Evolutionary conservation across 2,329 filamentous ascomycete species (phyloP).

Genomic region (Xylaria sp.): DNA sequence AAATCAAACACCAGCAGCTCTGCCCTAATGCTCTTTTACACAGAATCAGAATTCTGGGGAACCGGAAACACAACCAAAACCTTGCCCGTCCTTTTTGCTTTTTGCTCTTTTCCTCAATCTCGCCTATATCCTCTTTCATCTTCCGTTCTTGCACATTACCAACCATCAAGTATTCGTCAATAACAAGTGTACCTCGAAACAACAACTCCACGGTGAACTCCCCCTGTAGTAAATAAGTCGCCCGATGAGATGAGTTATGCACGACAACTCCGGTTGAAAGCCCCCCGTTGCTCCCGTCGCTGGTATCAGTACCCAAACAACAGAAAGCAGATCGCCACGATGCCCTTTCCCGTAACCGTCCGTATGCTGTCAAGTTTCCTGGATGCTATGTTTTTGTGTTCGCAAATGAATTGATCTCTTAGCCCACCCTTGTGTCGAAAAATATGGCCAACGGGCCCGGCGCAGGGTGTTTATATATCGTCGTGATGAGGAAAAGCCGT

Average conservation of each 20-base stretch:
- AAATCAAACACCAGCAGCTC: conserved; percentile 31
- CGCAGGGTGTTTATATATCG: conserved; percentile 29
- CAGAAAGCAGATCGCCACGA: conserved; percentile 42
- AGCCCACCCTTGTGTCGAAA: conserved; percentile 3
- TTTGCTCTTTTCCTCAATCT: conserved; percentile 28
- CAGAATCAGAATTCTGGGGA: conserved; percentile 19
- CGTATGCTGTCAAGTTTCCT: conserved; percentile 40
- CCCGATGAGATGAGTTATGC: conserved; percentile 33
- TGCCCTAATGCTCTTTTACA: conserved; percentile 39
- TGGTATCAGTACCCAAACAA: conserved; percentile 38
- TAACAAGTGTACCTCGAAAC: conserved; percentile 31
- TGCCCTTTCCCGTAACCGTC: conserved; percentile 44
- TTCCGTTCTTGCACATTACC: conserved; percentile 32
- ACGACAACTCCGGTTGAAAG: conserved; percentile 37
- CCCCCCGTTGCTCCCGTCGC: conserved; percentile 26
- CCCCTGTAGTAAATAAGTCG: conserved; percentile 31
- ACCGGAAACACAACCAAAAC: conserved; percentile 29
- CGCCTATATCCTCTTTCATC: conserved; percentile 14
- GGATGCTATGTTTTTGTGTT: conserved; percentile 35
- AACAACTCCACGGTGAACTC: conserved; percentile 33
- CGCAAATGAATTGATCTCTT: conserved; percentile 22
- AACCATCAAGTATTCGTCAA: conserved; percentile 29
- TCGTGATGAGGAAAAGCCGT: conserved; percentile 16
- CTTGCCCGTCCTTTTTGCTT: conserved; percentile 26
- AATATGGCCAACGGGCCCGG: conserved; percentile 14